Conservation (phyloP, 164 flowering plant species). For the Brasenia schreberi region DNA sequence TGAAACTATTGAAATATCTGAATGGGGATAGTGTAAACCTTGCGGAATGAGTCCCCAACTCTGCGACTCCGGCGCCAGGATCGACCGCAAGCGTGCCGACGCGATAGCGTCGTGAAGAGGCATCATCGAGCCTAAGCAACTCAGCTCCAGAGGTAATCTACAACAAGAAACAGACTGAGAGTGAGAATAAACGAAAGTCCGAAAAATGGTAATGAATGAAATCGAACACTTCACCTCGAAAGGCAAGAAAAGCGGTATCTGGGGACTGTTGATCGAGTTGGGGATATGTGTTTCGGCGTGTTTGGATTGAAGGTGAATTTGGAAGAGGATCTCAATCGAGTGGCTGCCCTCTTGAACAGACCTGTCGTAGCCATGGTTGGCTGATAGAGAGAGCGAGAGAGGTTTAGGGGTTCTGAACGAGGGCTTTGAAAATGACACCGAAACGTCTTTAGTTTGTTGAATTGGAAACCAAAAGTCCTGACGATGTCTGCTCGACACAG, state of each 20-base stretch:
- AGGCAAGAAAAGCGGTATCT: background rate
- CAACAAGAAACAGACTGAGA: background rate
- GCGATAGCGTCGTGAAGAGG: constrained; percentile 62
- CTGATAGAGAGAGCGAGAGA: background rate
- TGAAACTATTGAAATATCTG: background rate
- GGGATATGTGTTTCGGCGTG: background rate
- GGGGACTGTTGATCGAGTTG: background rate
- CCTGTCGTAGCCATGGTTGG: background rate
- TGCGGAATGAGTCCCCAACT: constrained; percentile 66
- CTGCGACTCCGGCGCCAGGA: constrained; percentile 37
- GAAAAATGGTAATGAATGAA: background rate
- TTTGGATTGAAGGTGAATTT: background rate
- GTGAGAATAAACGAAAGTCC: background rate
- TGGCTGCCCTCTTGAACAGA: background rate
- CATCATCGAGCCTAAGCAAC: constrained; percentile 37
- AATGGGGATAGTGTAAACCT: constrained; percentile 20
- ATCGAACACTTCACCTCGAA: background rate
- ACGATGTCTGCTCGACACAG: too few species aligned
- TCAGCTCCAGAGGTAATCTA: constrained; percentile 40
- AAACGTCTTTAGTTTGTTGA: too few species aligned
- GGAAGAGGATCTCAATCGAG: background rate
- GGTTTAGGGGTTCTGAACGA: background rate
- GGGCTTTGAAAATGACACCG: background rate
- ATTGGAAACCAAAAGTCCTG: too few species aligned
- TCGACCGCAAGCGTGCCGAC: constrained; percentile 38